phyloP scores from a whole-genome alignment of 2,329 filamentous ascomycete species.

The Myriosclerotinia curreyana region DNA sequence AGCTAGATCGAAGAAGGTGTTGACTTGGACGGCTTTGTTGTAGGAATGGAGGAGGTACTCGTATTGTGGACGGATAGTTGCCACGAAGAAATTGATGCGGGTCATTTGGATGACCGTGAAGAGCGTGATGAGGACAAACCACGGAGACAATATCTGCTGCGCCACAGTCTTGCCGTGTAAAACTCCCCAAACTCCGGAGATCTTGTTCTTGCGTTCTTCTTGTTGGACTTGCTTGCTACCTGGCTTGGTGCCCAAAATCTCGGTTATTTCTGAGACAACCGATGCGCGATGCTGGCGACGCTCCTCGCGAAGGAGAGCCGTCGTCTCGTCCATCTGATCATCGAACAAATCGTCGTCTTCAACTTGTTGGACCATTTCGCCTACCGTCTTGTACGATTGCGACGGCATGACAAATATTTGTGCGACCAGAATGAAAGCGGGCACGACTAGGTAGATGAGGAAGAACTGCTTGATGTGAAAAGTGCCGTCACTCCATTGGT shows the following conservation, averaged over 20 bases:
- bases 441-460: constrained; percentile 67
- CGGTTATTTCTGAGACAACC: constrained; percentile 63
- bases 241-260: constrained; percentile 64
- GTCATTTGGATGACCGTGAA: constrained; percentile 75
- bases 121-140: constrained; percentile 80
- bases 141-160: constrained; percentile 73
- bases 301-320: constrained; percentile 44
- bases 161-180: constrained; percentile 70
- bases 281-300: constrained; percentile 45
- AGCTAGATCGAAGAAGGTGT: constrained; percentile 82
- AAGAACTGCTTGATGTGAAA: constrained; percentile 70
- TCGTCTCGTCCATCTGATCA: constrained; percentile 55
- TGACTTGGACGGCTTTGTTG: constrained; percentile 63
- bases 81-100: constrained; percentile 89
- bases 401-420: constrained; percentile 71
- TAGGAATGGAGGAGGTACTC: constrained; percentile 65
- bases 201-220: constrained; percentile 67
- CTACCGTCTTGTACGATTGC: constrained; percentile 79
- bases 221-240: constrained; percentile 61
- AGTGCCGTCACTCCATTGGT: constrained; percentile 53
- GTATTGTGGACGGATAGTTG: constrained; percentile 81
- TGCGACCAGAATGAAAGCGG: constrained; percentile 59
- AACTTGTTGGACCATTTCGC: constrained; percentile 74
- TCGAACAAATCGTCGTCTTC: constrained; percentile 52
- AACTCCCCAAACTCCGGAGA: constrained; percentile 76